Evolutionary conservation across 2,329 filamentous ascomycete genomes (phyloP).

Genomic region (Microcera coccophila): DNA sequence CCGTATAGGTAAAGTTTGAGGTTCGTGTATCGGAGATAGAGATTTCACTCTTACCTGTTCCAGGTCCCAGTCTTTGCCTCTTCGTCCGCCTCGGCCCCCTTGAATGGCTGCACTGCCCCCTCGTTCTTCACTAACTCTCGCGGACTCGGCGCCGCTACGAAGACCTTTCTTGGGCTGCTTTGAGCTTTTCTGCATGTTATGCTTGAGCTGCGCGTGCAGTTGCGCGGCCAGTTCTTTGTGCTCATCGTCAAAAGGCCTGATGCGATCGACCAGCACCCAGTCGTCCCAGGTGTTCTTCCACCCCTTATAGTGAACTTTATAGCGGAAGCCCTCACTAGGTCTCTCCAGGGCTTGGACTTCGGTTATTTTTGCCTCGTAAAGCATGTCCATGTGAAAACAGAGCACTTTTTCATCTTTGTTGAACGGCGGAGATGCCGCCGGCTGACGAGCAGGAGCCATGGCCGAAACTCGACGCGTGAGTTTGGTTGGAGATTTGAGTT

Average conservation of each 20-base stretch:
- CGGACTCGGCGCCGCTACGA: conserved; percentile 43
- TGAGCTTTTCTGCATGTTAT: conserved; percentile 49
- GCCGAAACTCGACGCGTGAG: conserved; percentile 3
- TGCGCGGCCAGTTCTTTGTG: conserved; percentile 84
- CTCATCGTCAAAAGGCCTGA: conserved; percentile 91
- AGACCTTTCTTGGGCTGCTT: conserved; percentile 52
- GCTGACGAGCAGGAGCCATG: conserved; percentile 43
- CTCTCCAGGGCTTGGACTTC: conserved; percentile 70
- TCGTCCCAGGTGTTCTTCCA: conserved; percentile 99
- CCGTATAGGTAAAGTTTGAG: no score
- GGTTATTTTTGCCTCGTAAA: conserved; percentile 95
- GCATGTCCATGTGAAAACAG: conserved; percentile 94
- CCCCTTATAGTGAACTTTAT: conserved; percentile 96
- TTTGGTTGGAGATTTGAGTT: no score
- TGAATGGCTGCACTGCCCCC: conserved; percentile 55
- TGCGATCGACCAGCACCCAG: conserved; percentile 90
- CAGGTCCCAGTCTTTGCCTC: conserved; percentile 75
- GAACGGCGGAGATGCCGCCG: conserved; percentile 47
- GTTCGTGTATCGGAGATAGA: no score
- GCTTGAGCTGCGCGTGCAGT: conserved; percentile 65
- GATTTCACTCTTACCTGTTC: conserved; percentile 62
- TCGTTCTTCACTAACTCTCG: conserved; percentile 74
- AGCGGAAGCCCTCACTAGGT: conserved; percentile 68
- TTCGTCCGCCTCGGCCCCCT: conserved; percentile 64
- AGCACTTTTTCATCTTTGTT: conserved; percentile 88